Evolutionary conservation across 176 grass and related monocot genomes (phyloP), one percentile per base, ranked within the genome.

Genomic region (Microstegium vimineum): DNA sequence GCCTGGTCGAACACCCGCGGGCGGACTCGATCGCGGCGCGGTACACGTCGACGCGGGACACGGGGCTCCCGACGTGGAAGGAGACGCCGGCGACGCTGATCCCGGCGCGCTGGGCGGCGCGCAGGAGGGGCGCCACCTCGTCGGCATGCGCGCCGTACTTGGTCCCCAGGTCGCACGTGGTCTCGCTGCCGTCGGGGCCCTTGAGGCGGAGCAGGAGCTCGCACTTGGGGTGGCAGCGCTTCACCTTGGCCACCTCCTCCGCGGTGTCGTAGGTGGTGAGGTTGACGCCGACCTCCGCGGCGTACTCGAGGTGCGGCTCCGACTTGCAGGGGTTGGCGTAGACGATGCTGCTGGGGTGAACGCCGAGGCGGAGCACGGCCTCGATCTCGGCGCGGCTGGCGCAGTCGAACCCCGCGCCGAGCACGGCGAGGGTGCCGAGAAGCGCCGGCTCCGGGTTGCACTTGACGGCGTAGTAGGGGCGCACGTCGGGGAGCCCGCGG

Each of bases 271-370:
- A 86, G 32, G 88, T 90, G 71, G 83, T 36, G 63, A 90, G 83
- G 78, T 65, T 66, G 66, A 90, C 73, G 20, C 78, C 83, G 4
- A 66, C 66, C 52, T 5, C 13, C 1, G 88, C 83, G 2, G 88
- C 83, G 65, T 77, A 82, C 83, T 86, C 64, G 43, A 90, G 8
- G 78, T 82, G 83, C 23, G 78, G 30, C 72, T 86, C 88, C 15
- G 78, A 42, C 78, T 90, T 90, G 83, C 88, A 90, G 0, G 88
- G 83, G 43, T 90, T 90, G 72, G 88, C 78, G 51, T 82, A 90
- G 3, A 90, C 72, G 18, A 90, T 47, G 88, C 2, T 5, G 49
- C 13, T 17, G 0, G 78, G 56, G 0, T 25, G 22, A 10, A 82
- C 83, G 14, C 83, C 73, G 33, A 90, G 78, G 1, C 6, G 42